Base-by-base conservation (phyloP, 2,329 filamentous ascomycete genomes). In the Botryotinia narcissicola region DNA sequence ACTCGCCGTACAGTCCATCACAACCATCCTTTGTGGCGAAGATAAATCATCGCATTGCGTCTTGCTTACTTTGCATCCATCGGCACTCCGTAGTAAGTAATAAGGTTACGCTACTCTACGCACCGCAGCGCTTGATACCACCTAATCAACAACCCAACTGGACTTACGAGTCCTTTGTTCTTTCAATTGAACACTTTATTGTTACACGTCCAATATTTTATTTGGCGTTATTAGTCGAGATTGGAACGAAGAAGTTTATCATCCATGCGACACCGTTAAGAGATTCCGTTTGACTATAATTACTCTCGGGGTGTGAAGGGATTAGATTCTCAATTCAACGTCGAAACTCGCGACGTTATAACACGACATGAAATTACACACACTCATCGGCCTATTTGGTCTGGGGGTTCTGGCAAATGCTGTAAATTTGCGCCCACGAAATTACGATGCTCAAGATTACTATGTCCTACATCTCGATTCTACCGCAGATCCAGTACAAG, bases 391-490 rank as follows among this genome's bases (percentile, higher is more conserved):
- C 81, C 83, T 89, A 68, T 81, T 86, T 72, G 84, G 87, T 82
- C 82, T 90, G 66, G 83, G 86, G 74, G 86, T 79, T 82, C 77
- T 83, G 40, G 80, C 85, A 75, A 83, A 85, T 73, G 84, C 86
- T 44, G 81, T 85, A 63, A 77, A 78, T 71, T 82, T 89, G 62
- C 84, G 86, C 68, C 84, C 86, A 75, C 91, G 93, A 78, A 88
- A 96, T 80, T 93, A 97, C 85, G 88, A 92, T 68, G 86, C 88
- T 57, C 90, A 94, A 83, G 95, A 99, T 83, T 98, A 97, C 84
- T 98, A 98, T 82, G 94, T 97, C 76, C 86, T 99, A 64, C 93
- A 98, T 77, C 88, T 99, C 79, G 89, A 92, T 74, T 84, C 88
- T 20, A 85, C 87, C 54, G 86, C 88, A 10, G 86, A 89, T 22